These are phyloP conservation scores for Coemansia umbellata DNA, from an alignment of 192 early-diverging fungal species.

Conservation along the genomic window DNA sequence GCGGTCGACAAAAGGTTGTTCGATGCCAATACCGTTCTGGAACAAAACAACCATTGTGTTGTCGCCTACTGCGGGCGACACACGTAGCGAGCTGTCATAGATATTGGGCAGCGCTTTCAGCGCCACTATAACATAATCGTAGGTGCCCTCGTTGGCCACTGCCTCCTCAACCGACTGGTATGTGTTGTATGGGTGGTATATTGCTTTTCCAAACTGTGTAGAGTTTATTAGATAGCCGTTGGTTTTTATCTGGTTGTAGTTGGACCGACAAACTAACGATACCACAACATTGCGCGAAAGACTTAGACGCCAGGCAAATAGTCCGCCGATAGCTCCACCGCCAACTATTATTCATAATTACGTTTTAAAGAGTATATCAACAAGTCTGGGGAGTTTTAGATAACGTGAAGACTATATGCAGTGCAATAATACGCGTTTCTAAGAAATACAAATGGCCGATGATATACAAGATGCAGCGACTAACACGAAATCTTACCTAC, in stretches of 20 bases:
- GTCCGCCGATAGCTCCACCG: slow-evolving; percentile 43
- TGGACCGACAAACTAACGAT: slow-evolving; percentile 44
- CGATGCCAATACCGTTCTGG: slow-evolving; percentile 44
- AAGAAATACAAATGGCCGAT: not conserved
- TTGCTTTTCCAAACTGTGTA: slow-evolving; percentile 23
- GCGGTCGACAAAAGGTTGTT: slow-evolving; percentile 25
- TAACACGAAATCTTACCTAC: slow-evolving; percentile 23
- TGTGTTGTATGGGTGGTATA: slow-evolving; percentile 19
- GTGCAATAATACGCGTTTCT: too few relatives aligned
- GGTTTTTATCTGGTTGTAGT: slow-evolving; percentile 23
- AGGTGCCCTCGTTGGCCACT: slow-evolving; percentile 7
- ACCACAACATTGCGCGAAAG: slow-evolving; percentile 20
- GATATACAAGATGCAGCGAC: not conserved
- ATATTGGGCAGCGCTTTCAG: slow-evolving; percentile 48
- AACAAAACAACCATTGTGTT: slow-evolving; percentile 36
- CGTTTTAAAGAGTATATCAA: not conserved
- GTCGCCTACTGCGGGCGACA: slow-evolving; percentile 9
- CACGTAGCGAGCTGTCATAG: slow-evolving; percentile 35
- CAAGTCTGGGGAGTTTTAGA: not conserved
- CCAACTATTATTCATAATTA: slow-evolving; percentile 35
- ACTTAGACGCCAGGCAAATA: slow-evolving; percentile 45
- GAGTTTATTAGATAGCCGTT: slow-evolving; percentile 29
- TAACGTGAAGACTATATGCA: too few relatives aligned
- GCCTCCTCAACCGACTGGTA: slow-evolving; percentile 38
- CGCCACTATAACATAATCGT: slow-evolving; percentile 46